Base-by-base conservation (phyloP, 768 basidiomycete species). In the Mycena leptocephala region DNA sequence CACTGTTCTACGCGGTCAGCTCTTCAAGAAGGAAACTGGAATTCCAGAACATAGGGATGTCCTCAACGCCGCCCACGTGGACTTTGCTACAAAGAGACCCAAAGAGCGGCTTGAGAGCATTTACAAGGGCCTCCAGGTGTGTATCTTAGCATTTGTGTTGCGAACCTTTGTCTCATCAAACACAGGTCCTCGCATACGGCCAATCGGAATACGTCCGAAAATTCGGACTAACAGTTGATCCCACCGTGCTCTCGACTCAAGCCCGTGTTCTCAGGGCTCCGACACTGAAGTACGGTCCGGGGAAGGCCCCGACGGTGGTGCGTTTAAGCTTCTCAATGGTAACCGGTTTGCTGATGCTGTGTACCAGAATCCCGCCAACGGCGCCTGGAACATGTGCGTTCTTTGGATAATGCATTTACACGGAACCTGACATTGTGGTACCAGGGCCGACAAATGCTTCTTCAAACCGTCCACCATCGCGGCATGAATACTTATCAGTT, bases 1-100 rank as follows among this genome's bases (percentile, higher is more conserved):
- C 80, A 83, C 82, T 0, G 93, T 96, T 2, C 87, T 89, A 0
- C 81, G 87, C 0, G 95, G 95, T 0, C 95, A 96, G 79, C 90
- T 95, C 43, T 92, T 94, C 89, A 89, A 92, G 48, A 94, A 93
- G 76, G 92, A 94, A 58, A 86, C 96, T 0, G n/a, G n/a, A n/a
- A n/a, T n/a, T n/a, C 94, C 95, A 0, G 86, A 92, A 0, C 93
- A 95, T 51, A 92, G 92, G 79, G n/a, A n/a, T n/a, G n/a, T n/a
- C n/a, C n/a, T n/a, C n/a, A 92, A 91, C 0, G 90, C 89, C 61
- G 86, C 88, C 1, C 89, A 95, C 4, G 86, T 95, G 0, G 88
- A 88, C 0, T 96, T 96, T 76, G 90, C 95, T 0, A 95, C 93
- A 1, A 93, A 91, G 86, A 90, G 81, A 55, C 95, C 95, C 0